These are phyloP conservation scores for Mortierella hygrophila DNA, from an alignment of 192 early-diverging fungal species.

Conservation along the genomic window DNA sequence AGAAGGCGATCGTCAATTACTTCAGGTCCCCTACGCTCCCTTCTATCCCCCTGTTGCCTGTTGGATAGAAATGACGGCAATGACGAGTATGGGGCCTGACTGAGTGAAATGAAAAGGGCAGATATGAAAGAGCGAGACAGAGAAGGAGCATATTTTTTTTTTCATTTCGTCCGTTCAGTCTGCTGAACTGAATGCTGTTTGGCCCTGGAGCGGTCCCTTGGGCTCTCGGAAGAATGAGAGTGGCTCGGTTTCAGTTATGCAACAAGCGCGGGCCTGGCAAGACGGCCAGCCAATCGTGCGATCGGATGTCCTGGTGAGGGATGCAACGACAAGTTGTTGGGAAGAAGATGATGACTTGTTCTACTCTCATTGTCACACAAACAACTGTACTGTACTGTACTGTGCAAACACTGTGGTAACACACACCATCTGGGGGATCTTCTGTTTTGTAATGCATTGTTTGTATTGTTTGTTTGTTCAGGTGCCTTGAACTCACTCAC, in stretches of 20 bases:
- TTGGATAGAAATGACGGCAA: background rate
- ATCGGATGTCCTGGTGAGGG: background rate
- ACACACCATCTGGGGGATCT: background rate
- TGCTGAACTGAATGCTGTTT: background rate
- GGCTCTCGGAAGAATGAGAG: background rate
- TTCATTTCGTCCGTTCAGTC: background rate
- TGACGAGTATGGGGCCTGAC: background rate
- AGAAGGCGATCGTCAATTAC: background rate
- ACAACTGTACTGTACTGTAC: background rate
- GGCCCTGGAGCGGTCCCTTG: constrained; percentile 3
- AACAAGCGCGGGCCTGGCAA: background rate
- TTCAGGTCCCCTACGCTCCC: background rate
- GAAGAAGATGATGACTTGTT: background rate
- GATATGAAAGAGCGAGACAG: background rate
- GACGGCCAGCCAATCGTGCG: background rate
- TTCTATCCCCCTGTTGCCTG: background rate
- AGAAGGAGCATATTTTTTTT: background rate
- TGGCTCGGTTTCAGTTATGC: constrained; percentile 3
- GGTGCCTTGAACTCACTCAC: background rate
- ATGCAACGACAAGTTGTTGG: background rate
- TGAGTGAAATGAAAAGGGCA: background rate
- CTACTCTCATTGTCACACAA: background rate
- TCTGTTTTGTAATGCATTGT: background rate
- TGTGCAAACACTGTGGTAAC: background rate
- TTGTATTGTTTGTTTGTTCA: background rate